Conservation (phyloP, 306 rosid species). For the Pterocarpus santalinus region DNA sequence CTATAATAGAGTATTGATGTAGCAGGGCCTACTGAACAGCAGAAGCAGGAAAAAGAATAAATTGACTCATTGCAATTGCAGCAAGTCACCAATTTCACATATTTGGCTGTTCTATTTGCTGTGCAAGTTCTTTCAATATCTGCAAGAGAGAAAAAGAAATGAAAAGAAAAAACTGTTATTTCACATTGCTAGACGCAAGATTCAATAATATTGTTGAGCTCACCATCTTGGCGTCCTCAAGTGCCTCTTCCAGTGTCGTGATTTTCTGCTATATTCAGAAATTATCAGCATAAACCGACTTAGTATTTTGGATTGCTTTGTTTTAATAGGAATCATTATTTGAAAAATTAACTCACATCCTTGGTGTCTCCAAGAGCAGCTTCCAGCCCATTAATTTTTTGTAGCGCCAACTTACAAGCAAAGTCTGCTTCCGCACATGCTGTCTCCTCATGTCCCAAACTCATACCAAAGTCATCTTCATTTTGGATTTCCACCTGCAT, state of each 20-base stretch:
- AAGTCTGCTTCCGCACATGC: slow-evolving; percentile 22
- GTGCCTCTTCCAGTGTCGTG: slow-evolving; percentile 71
- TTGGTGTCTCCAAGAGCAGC: slow-evolving; percentile 63
- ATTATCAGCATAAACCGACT: not conserved
- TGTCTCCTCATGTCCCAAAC: slow-evolving; percentile 34
- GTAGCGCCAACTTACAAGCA: slow-evolving; percentile 46
- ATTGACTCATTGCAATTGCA: slow-evolving; percentile 6
- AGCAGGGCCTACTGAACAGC: too few species aligned
- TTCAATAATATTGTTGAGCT: slow-evolving; percentile 36
- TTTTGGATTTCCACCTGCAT: too few species aligned
- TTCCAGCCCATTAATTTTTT: slow-evolving; percentile 69
- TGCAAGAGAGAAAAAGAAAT: slow-evolving; percentile 42
- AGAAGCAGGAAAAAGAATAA: not conserved
- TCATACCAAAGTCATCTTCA: too few species aligned
- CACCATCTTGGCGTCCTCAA: slow-evolving; percentile 72
- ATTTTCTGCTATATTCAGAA: slow-evolving; percentile 64
- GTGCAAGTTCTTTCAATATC: slow-evolving; percentile 68
- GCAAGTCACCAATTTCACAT: slow-evolving; percentile 30
- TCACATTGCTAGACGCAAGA: not conserved
- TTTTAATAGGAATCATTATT: not conserved
- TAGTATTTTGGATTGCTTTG: not conserved
- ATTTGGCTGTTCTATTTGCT: slow-evolving; percentile 41
- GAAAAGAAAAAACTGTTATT: slow-evolving; percentile 18
- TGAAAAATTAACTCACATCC: slow-evolving; percentile 58
- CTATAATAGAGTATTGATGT: too few species aligned